Evolutionary conservation across 2,329 filamentous ascomycete species (phyloP), one percentile per base, ranked within the genome.

Genomic region (Penicillium sp.): DNA sequence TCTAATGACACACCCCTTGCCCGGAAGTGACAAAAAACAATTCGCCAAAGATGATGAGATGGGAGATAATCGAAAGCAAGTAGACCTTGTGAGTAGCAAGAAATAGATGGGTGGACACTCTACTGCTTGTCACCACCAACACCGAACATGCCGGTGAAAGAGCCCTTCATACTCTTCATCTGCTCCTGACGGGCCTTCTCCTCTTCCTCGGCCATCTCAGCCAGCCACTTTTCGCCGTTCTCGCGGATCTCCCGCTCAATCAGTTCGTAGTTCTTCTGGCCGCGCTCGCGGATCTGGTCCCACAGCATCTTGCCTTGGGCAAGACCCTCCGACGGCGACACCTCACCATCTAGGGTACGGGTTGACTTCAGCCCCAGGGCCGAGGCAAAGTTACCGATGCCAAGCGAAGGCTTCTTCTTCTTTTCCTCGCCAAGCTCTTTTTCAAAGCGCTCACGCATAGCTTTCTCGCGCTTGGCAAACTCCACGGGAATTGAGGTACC

Each of bases 281-380:
- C 93, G 34, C 89, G 80, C 71, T 98, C 93, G 34, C 93, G 83
- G 35, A 93, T 89, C 65, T 94, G 83, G 62, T 98, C 93, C 69
- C 90, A 89, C 52, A 96, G 74, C 87, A 97, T 96, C 79, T 97
- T 98, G 57, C 91, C 93, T 67, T 95, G 83, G 2, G 86, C 83
- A 47, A 93, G 80, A 9, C 86, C 88, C 62, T 94, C 87, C 2
- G 78, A 76, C 1, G 86, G 77, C 53, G 77, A 81, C 48, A 80
- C 76, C 61, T 90, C 84, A 34, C 87, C 83, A 33, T 86, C 82
- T 51, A 54, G 58, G 34, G 56, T 79, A 54, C 76, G 78, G 55
- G 71, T 74, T 1, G 81, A 76, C 65, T 91, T 93, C 50, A 96
- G 75, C 15, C 91, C 91, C 4, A 97, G 74, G 38, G 87, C 74